Evolutionary conservation across 2,329 filamentous ascomycete species (phyloP).

Genomic region (Pezicula radicicola): DNA sequence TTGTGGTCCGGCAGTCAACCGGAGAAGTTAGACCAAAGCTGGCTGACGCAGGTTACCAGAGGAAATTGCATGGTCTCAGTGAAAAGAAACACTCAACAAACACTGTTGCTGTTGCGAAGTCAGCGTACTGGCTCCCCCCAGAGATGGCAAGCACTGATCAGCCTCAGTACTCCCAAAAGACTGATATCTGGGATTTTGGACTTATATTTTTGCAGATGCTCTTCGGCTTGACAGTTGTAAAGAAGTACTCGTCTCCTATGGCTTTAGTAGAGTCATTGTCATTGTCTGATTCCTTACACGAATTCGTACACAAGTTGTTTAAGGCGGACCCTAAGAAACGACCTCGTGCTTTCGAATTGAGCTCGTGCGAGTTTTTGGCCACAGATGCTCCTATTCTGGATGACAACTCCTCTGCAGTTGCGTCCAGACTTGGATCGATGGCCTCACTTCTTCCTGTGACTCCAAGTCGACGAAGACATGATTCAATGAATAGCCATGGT

Average conservation of each 20-base stretch:
- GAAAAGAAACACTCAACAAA: constrained; percentile 50
- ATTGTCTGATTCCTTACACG: constrained; percentile 72
- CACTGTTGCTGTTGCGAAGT: constrained; percentile 60
- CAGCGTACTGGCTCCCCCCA: constrained; percentile 79
- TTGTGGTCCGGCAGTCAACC: constrained; percentile 67
- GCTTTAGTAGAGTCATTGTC: constrained; percentile 68
- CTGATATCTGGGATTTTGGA: constrained; percentile 94
- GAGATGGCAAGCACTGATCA: constrained; percentile 65
- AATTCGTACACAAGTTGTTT: constrained; percentile 82
- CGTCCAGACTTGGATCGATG: constrained; percentile 36
- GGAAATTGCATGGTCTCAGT: constrained; percentile 60
- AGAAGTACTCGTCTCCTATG: constrained; percentile 76
- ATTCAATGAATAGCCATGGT: constrained; percentile 53
- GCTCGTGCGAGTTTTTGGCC: constrained; percentile 63
- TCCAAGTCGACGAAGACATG: constrained; percentile 52
- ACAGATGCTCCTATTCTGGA: constrained; percentile 58
- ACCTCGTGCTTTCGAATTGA: constrained; percentile 73
- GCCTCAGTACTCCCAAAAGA: constrained; percentile 68
- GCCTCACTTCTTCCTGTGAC: constrained; percentile 37
- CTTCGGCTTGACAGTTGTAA: constrained; percentile 74
- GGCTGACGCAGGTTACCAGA: constrained; percentile 70
- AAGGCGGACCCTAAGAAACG: constrained; percentile 80
- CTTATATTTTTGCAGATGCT: constrained; percentile 92
- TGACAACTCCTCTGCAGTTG: constrained; percentile 32
- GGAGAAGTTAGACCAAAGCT: constrained; percentile 73